Base-by-base conservation (phyloP, 2,329 filamentous ascomycete genomes). In the Hypoxylon sp. region DNA sequence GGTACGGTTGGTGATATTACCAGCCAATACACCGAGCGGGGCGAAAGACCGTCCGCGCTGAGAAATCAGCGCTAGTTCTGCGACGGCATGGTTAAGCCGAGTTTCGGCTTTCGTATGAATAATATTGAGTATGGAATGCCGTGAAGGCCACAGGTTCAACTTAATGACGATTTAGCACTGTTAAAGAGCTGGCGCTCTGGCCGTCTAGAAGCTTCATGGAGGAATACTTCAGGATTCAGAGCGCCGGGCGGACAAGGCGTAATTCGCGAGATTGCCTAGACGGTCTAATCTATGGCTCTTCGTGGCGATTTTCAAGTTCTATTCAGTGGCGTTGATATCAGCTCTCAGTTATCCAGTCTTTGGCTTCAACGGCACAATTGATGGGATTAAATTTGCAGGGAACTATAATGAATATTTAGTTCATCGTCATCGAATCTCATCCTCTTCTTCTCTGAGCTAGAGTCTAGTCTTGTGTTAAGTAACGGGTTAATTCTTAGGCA, bases 1-100 rank as follows among this genome's bases (percentile, higher is more conserved):
- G 30, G 10, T 1, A 3, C 38, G 17, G 28, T 50, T 61, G 51
- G 57, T 65, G 57, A 65, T 65, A 61, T 65, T 19, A 65, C 63
- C 17, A 14, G 19, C 2, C 3, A 51, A 34, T 10, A 10, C 5
- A 14, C 30, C 34, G 32, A 56, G 17, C 46, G 46, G 63, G 19
- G 28, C 17, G 7, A 13, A 25, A 25, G 23, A 52, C 51, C 23
- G 9, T 19, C 63, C 50, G 56, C 36, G 50, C 52, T 52, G 36
- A 58, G 45, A 41, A 60, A 60, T 55, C 19, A n/a, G 38, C 14
- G 9, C 23, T 17, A 14, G 10, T n/a, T 49, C 28, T 21, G 2
- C 17, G n/a, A 28, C n/a, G 3, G 19, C 2, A 50, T 21, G 1
- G 14, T 43, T 9, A 17, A 21, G 6, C 28, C 14, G 28, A 14